Evolutionary conservation across 306 rosid genomes (phyloP).

Genomic region (Begonia loranthoides): DNA sequence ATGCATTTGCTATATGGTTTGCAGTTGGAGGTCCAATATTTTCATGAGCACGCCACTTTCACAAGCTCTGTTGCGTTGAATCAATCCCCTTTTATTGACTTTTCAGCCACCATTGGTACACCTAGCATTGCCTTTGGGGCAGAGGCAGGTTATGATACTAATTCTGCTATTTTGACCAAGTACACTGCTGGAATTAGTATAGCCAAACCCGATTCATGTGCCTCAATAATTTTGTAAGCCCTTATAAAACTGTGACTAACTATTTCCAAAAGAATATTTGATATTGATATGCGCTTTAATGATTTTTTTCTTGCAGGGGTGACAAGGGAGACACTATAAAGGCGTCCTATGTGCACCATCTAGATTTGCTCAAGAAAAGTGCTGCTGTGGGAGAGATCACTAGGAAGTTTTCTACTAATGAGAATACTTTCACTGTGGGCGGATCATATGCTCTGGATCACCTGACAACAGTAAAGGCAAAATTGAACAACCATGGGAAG

Average conservation of each 20-base stretch:
- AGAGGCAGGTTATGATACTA: constrained; percentile 82
- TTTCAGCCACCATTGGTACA: constrained; percentile 71
- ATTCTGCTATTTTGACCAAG: constrained; percentile 54
- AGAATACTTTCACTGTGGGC: constrained; percentile 83
- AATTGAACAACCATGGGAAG: constrained; percentile 72
- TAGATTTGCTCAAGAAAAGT: constrained; percentile 59
- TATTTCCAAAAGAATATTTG: too few species aligned
- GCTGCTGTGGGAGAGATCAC: constrained; percentile 69
- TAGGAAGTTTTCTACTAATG: constrained; percentile 70
- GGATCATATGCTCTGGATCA: constrained; percentile 67
- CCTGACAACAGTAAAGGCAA: constrained; percentile 69
- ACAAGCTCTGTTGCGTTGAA: constrained; percentile 42
- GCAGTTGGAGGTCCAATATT: constrained; percentile 91
- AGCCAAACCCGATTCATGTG: constrained; percentile 43
- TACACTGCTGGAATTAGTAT: constrained; percentile 69
- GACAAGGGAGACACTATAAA: constrained; percentile 85
- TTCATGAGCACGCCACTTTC: constrained; percentile 80
- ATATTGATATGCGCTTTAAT: too few species aligned
- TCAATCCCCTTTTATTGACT: constrained; percentile 60
- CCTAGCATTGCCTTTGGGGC: constrained; percentile 68
- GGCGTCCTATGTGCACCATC: constrained; percentile 66
- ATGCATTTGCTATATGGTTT: constrained; percentile 9
- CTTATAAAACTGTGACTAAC: background rate
- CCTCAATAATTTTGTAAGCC: constrained; percentile 71
- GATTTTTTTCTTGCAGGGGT: constrained; percentile 33